Conservation (phyloP, 2,329 filamentous ascomycete genomes). For the Escovopsis sp. region DNA sequence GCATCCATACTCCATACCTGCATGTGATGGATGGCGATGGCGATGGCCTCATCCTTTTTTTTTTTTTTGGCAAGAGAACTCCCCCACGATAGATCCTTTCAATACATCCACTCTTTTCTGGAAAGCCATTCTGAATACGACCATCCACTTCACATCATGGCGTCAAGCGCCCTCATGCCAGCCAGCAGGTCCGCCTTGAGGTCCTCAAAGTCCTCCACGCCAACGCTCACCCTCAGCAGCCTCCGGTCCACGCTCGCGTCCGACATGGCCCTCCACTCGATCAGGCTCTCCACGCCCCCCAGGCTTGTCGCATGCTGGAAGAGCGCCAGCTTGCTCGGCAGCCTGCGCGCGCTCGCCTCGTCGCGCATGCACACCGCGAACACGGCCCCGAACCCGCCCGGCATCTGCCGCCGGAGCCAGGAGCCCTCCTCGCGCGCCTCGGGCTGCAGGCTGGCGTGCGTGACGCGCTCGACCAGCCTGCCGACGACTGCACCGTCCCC, state of each 20-base stretch:
- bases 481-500: conserved; percentile 21
- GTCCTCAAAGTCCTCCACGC: conserved; percentile 78
- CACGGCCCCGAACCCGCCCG: conserved; percentile 75
- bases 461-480: conserved; percentile 43
- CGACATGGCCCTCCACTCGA: conserved; percentile 91
- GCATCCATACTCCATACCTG: too few species aligned
- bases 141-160: conserved; percentile 1
- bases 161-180: conserved; percentile 43
- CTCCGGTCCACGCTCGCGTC: conserved; percentile 58
- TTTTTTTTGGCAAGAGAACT: background rate
- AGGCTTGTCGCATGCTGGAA: conserved; percentile 94
- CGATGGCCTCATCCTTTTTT: background rate
- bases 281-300: conserved; percentile 86
- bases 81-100: background rate
- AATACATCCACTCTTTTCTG: background rate
- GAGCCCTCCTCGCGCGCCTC: conserved; percentile 38
- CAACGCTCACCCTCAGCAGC: conserved; percentile 69
- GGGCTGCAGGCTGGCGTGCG: conserved; percentile 69
- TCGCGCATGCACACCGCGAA: conserved; percentile 59
- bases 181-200: conserved; percentile 58
- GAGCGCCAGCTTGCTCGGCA: conserved; percentile 66
- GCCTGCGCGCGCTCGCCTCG: conserved; percentile 42
- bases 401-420: conserved; percentile 85
- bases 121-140: background rate
- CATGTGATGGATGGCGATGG: too few species aligned